Evolutionary conservation across 1,284 basidiomycete genomes (phyloP), one percentile per base, ranked within the genome.

Genomic region (Pseudozyma tsukubaensis): DNA sequence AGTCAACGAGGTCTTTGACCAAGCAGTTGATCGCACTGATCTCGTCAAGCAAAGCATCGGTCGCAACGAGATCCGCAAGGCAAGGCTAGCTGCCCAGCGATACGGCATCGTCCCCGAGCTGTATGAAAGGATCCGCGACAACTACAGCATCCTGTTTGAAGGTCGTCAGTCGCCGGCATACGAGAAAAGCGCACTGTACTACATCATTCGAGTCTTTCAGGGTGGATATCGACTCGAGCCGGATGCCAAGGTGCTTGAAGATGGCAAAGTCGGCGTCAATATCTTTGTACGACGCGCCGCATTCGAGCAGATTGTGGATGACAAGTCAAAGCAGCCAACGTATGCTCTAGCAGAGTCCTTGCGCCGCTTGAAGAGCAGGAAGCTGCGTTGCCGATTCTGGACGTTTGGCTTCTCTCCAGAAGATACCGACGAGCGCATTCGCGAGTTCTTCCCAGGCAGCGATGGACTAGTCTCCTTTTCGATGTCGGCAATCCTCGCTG

Each of bases 121-220:
- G 0, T 61, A 56, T 55, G 55, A 66, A 19, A 32, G 50, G 13
- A 70, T 74, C 29, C 50, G 59, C 32, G 58, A 58, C 57, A 51
- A 50, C 40, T 74, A 70, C 62, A 74, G 70, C 32, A 18, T 74
- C 16, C 62, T 74, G 55, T 74, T 70, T 36, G 49, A 48, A 3
- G 72, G 72, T 13, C 21, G 14, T 8, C 50, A 61, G 14, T 50
- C 65, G 4, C 50, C 56, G 6, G 40, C 35, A 6, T 74, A 69
- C 59, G 72, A 74, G 35, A 66, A 62, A 47, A 59, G 49, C 44
- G 49, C 56, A 7, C 37, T 70, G 6, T 66, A 62, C 55, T 43
- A 29, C 29, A 50, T 70, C 47, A 49, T 66, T 2, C 61, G 66
- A 45, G 49, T 74, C n/a, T 61, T 74, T 35, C 58, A 69, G n/a